phyloP scores from a whole-genome alignment of 768 basidiomycete genomes.

The Boletus rufocinnamomeus region DNA sequence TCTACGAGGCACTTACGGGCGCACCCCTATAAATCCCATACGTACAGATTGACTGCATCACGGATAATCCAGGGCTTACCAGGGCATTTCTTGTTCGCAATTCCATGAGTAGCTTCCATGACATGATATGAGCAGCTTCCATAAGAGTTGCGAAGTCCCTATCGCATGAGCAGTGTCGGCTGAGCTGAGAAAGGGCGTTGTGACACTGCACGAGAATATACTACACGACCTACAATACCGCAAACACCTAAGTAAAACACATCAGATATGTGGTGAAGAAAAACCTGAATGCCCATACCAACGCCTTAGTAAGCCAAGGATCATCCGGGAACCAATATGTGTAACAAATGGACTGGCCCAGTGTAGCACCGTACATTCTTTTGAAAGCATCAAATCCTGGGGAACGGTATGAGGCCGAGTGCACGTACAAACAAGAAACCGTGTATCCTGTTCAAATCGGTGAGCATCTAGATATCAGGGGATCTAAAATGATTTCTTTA shows the following conservation, averaged over 20 bases:
- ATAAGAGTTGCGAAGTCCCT: not conserved
- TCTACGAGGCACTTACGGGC: not conserved
- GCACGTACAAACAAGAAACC: too few relatives aligned
- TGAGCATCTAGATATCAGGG: too few relatives aligned
- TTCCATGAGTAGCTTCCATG: not conserved
- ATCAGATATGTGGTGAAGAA: not conserved
- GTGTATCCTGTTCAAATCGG: too few relatives aligned
- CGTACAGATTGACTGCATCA: not conserved
- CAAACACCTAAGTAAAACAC: conserved; percentile 2
- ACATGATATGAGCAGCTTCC: conserved; percentile 4
- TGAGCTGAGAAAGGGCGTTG: not conserved
- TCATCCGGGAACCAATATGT: conserved; percentile 15
- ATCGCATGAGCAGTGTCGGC: conserved; percentile 10
- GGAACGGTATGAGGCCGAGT: not conserved
- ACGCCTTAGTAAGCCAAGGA: not conserved
- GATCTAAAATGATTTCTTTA: too few relatives aligned
- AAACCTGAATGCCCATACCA: not conserved
- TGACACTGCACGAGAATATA: not conserved
- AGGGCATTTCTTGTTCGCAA: not conserved
- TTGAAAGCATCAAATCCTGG: not conserved
- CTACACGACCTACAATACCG: not conserved
- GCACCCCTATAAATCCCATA: conserved; percentile 7
- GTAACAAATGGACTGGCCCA: conserved; percentile 17
- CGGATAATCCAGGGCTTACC: not conserved
- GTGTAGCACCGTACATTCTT: conserved; percentile 17